Conservation (phyloP, 345 rosid genomes). For the Boechera stricta region DNA sequence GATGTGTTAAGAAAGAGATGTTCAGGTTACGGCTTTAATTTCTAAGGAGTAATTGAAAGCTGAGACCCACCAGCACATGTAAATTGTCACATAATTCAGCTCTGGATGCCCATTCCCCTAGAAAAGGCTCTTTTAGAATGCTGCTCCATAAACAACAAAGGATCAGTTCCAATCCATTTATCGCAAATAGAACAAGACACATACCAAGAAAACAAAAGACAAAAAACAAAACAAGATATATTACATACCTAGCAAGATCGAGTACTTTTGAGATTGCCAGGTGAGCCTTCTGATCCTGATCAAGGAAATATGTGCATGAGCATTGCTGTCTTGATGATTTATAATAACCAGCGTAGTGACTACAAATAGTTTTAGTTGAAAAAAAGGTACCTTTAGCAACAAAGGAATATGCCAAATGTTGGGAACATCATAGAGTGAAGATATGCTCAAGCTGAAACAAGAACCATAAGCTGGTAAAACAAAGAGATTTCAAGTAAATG, state of each 20-base stretch:
- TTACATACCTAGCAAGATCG: constrained; percentile 66
- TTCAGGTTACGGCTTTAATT: neutral
- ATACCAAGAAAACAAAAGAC: constrained; percentile 7
- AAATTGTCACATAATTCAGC: constrained; percentile 66
- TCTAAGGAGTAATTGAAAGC: neutral
- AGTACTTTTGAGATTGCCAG: constrained; percentile 34
- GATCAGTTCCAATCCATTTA: constrained; percentile 20
- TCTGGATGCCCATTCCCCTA: constrained; percentile 73
- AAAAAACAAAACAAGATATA: neutral
- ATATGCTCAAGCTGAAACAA: constrained; percentile 70
- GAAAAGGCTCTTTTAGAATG: constrained; percentile 59
- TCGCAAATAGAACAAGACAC: neutral
- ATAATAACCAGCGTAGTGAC: neutral
- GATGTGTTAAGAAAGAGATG: constrained; percentile 16
- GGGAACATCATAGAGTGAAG: constrained; percentile 79
- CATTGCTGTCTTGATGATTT: neutral
- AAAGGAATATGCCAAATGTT: constrained; percentile 97
- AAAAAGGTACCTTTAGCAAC: constrained; percentile 65
- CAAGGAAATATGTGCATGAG: constrained; percentile 1
- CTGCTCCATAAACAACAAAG: constrained; percentile 50
- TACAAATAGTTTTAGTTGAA: neutral
- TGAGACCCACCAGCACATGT: constrained; percentile 74
- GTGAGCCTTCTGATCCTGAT: constrained; percentile 92
- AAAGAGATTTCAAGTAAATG: constrained; percentile 25
- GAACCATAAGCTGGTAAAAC: constrained; percentile 23